Conservation (phyloP, 345 rosid species). For the Eucalyptus dawsonii region DNA sequence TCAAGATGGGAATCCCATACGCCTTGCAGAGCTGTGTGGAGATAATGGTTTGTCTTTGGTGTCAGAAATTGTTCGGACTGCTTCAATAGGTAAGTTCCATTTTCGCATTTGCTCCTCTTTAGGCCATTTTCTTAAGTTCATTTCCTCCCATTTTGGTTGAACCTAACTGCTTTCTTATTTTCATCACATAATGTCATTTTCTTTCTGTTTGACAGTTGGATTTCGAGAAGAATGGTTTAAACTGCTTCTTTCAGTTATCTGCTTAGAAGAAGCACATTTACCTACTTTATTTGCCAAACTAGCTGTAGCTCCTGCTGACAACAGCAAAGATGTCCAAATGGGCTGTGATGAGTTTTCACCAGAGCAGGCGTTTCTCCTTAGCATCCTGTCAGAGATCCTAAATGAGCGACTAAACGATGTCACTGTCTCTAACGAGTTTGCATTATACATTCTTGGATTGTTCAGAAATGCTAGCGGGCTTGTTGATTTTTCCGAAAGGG, state of each 20-base stretch:
- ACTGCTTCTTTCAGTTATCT: conserved; percentile 52
- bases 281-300: conserved; percentile 27
- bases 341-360: conserved; percentile 14
- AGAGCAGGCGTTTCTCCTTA: conserved; percentile 53
- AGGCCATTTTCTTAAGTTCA: background rate
- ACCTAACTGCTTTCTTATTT: background rate
- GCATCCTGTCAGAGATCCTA: conserved; percentile 43
- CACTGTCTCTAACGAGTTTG: conserved; percentile 13
- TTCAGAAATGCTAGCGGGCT: conserved; percentile 23
- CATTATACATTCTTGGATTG: conserved; percentile 12
- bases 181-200: background rate
- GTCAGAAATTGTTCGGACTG: conserved; percentile 35
- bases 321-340: background rate
- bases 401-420: conserved; percentile 36
- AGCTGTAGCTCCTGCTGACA: background rate
- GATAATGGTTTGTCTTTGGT: conserved; percentile 29
- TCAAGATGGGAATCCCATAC: conserved; percentile 34
- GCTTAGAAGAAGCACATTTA: conserved; percentile 44
- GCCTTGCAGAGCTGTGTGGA: conserved; percentile 28
- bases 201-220: conserved; percentile 34
- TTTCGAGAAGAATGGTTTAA: conserved; percentile 70
- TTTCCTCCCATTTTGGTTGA: background rate
- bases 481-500: conserved; percentile 18
- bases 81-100: conserved; percentile 25
- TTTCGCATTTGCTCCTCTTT: background rate